Evolutionary conservation across 306 rosid species (phyloP), one percentile per base, ranked within the genome.

Genomic region (Gleditsia sinensis): DNA sequence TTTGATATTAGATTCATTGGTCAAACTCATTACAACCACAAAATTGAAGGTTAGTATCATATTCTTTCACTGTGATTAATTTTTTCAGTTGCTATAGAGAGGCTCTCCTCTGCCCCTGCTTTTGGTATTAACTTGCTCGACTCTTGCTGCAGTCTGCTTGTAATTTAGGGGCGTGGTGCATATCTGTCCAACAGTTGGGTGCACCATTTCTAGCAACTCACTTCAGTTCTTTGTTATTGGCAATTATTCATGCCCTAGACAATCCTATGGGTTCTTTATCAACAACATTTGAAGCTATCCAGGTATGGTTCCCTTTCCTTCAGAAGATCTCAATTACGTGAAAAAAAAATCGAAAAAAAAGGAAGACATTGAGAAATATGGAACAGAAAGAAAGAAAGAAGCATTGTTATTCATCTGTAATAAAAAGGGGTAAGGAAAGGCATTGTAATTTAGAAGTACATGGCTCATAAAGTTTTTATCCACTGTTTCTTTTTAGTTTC

Each of bases 211-310:
- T 89, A 51, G 86, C 80, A 61, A 58, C 67, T 39, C 87, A 83
- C 75, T 86, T 84, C 58, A 46, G 75, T 66, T 84, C 84, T 72
- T 66, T 93, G 69, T 77, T 91, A 83, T 67, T 45, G 36, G 96
- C 91, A 5, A 75, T 90, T 49, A 82, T 86, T 67, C 93, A 87
- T 80, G 93, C 96, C 71, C 81, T 91, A 25, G 92, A 91, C 81
- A 93, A 91, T 82, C 98, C 97, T 10, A 75, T 86, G 81, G 97
- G 93, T 76, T 93, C 93, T 43, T 69, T 91, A 83, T 93, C 97
- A 36, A 87, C 96, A n/a, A 91, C 96, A 61, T 91, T 89, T 77
- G 97, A 90, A 90, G 96, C 98, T 75, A 89, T 81, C 33, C 96
- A 87, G 97, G 97, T 93, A 75, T 48, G 51, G 23, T 36, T 71